Base-by-base conservation (phyloP, 2,329 filamentous ascomycete genomes). In the Fusarium drepaniforme region DNA sequence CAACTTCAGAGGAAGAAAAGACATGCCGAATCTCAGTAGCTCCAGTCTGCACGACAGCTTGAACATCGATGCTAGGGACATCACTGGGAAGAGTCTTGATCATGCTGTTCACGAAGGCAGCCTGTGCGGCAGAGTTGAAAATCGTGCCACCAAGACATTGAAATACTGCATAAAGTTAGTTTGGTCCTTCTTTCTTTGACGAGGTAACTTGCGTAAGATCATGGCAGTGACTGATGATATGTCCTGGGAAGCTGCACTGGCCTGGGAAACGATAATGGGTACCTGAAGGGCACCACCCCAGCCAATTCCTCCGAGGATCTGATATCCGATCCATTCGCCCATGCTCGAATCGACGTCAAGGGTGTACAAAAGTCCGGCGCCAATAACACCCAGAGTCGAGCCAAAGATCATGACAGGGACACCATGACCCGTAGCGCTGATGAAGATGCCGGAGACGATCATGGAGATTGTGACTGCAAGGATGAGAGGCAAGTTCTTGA, bases 1-100 rank as follows among this genome's bases (percentile, higher is more conserved):
- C 77, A 2, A 92, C 83, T 67, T 85, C 86, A 15, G 88, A 79
- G 0, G 78, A 66, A 0, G 85, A 78, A 72, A 93, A 90, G 2
- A 82, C 82, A 5, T 78, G 67, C 74, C 90, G 87, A 37, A 94
- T 84, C 73, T 90, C 86, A 0, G 91, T 93, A 3, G 87, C 86
- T 16, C 87, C 87, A 0, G 84, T 85, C 3, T 82, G 75, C 30
- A 87, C 79, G 4, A 88, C 82, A 0, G 75, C 70, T 8, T 65
- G 72, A 11, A 84, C 78, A 73, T 82, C 78, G 33, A 88, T 80
- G 5, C 77, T 73, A 7, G 86, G 84, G 3, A 81, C 83, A 21
- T 78, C 74, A 15, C 70, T 67, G 8, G 79, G 68, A 21, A 87
- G 79, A 23, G 81, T 75, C 12, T 74, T 72, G 42, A 86, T 72